These are phyloP conservation scores for Mycena floridula DNA, from an alignment of 768 basidiomycete species.

Conservation along the genomic window DNA sequence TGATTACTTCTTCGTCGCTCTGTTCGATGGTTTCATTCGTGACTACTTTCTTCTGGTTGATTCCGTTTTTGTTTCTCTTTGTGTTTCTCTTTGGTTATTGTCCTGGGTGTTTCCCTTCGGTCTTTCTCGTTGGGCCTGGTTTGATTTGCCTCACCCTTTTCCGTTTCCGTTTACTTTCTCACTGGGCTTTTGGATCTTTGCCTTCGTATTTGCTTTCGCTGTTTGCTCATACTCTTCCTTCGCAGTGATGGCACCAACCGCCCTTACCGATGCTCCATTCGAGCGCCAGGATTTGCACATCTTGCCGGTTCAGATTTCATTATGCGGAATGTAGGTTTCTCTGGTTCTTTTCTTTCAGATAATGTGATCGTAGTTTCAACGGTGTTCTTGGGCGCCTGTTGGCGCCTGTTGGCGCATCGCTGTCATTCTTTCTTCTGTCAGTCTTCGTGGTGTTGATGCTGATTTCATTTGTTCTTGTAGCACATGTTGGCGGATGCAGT, in stretches of 20 bases:
- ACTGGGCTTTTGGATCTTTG: not conserved
- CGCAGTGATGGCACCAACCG: slow-evolving; percentile 87
- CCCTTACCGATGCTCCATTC: slow-evolving; percentile 95
- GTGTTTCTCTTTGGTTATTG: no score
- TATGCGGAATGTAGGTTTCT: slow-evolving; percentile 73
- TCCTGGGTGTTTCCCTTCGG: no score
- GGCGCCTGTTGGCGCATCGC: slow-evolving; percentile 8
- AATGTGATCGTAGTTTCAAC: slow-evolving; percentile 12
- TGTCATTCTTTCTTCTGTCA: no score
- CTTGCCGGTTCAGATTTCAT: slow-evolving; percentile 96
- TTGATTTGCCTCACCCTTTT: no score
- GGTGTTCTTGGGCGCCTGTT: not conserved
- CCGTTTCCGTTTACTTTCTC: not conserved
- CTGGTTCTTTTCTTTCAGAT: slow-evolving; percentile 5
- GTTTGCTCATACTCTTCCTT: not conserved
- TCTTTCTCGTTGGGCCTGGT: no score
- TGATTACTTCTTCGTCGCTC: no score
- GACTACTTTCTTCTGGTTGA: no score
- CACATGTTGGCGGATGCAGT: slow-evolving; percentile 94
- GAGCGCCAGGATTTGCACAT: slow-evolving; percentile 95
- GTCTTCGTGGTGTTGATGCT: slow-evolving; percentile 10
- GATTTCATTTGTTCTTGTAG: slow-evolving; percentile 27
- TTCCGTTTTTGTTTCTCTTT: no score
- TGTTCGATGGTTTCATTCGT: no score
- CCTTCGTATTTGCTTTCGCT: no score